Evolutionary conservation across 352 stramenopile species (phyloP), one percentile per base, ranked within the genome.

Genomic region (Globisporangium paroecandrum): DNA sequence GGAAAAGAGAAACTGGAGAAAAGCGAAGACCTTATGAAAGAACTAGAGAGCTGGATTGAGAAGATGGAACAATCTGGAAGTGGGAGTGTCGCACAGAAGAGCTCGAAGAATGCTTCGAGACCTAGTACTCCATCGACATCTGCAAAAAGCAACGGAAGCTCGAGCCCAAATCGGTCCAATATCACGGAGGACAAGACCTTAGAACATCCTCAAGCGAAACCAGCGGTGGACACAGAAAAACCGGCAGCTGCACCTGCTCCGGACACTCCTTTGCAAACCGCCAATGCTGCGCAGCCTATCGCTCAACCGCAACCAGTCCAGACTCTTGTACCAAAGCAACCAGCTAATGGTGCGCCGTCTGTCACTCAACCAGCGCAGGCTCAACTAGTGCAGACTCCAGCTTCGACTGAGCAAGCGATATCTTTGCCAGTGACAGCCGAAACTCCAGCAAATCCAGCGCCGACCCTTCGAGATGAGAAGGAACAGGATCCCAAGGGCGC

Each of bases 41-140:
- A 78, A 41, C 68, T 83, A 12, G 61, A 58, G 9, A 41, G 49
- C 10, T 77, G 71, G 69, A 73, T 77, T 8, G 53, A 70, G 27
- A 9, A 65, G 15, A 32, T 27, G 0, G 70, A 66, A 53, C 49
- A 36, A 15, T 6, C 29, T 41, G 18, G 22, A 8, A n/a, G 15
- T 22, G 13, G 3, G 13, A 9, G 5, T 5, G 46, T 1, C 20
- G 49, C 3, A 6, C 49, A 32, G 5, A 56, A 27, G 1, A 43
- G 7, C 22, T 7, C 29, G 3, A 61, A 29, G n/a, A 27, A 32
- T 13, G 56, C 56, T 15, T 64, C 38, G 15, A 55, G 41, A 64
- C 24, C 38, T 15, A 61, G 22, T 20, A 59, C 47, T 25, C n/a
- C 61, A 53, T n/a, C 25, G 41, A 20, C 41, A 32, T 53, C 61